Conservation (phyloP, 2,329 filamentous ascomycete genomes). For the Pochonia chlamydosporia region DNA sequence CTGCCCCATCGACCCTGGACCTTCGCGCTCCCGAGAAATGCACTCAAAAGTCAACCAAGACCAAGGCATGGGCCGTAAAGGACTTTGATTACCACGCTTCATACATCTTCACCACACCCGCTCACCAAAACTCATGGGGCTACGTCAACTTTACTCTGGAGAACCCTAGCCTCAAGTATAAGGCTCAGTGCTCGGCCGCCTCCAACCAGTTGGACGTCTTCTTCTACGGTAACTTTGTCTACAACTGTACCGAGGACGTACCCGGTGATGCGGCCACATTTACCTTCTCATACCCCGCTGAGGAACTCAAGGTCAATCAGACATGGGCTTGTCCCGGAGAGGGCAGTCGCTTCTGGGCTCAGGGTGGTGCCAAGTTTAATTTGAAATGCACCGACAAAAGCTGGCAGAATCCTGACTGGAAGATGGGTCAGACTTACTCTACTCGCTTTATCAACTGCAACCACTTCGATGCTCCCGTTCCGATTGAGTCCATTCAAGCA, state of each 20-base stretch:
- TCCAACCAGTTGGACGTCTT: slow-evolving; percentile 40
- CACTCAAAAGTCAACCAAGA: slow-evolving; percentile 13
- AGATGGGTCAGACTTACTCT: slow-evolving; percentile 25
- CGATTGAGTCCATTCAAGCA: slow-evolving; percentile 20
- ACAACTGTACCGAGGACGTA: slow-evolving; percentile 34
- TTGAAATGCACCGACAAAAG: slow-evolving; percentile 21
- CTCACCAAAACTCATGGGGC: slow-evolving; percentile 45
- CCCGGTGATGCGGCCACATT: slow-evolving; percentile 30
- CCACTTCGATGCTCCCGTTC: slow-evolving; percentile 16
- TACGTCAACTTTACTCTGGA: slow-evolving; percentile 42
- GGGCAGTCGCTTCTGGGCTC: slow-evolving; percentile 22
- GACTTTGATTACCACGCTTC: slow-evolving; percentile 43
- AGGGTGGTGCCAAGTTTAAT: slow-evolving; percentile 19
- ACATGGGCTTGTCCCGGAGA: slow-evolving; percentile 42
- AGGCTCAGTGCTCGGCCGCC: slow-evolving; percentile 30
- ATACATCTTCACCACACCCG: slow-evolving; percentile 43
- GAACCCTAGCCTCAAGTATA: slow-evolving; percentile 36
- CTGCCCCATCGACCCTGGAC: slow-evolving; percentile 13
- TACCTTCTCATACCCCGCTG: slow-evolving; percentile 31
- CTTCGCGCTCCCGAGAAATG: slow-evolving; percentile 12
- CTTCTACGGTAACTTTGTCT: slow-evolving; percentile 41
- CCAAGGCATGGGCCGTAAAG: slow-evolving; percentile 31
- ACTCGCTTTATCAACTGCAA: slow-evolving; percentile 21
- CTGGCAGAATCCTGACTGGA: slow-evolving; percentile 26
- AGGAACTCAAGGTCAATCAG: slow-evolving; percentile 38